Evolutionary conservation across 2,329 filamentous ascomycete genomes (phyloP).

Genomic region (Cordyceps fumosorosea): DNA sequence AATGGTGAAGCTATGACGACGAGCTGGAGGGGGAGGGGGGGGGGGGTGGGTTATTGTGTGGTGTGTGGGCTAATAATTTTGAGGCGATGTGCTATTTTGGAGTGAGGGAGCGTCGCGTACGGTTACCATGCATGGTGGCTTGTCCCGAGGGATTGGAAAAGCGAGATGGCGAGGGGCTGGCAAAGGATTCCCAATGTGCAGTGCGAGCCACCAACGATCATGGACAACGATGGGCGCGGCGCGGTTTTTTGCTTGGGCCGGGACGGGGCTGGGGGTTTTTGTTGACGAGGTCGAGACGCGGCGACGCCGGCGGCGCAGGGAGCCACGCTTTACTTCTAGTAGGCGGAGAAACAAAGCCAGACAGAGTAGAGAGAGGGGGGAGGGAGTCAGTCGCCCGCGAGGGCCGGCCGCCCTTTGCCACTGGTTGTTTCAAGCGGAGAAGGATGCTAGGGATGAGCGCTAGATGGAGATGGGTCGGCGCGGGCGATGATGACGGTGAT

Average conservation of each 20-base stretch:
- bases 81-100: neutral
- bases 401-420: constrained; percentile 1
- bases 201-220: neutral
- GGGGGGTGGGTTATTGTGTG: neutral
- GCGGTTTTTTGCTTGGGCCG: neutral
- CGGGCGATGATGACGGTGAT: neutral
- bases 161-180: neutral
- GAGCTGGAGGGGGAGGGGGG: neutral
- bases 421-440: neutral
- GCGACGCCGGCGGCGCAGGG: neutral
- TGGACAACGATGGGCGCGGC: neutral
- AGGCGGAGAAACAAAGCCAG: neutral
- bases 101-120: neutral
- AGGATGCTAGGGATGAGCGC: neutral
- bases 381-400: neutral
- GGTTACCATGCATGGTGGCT: constrained; percentile 12
- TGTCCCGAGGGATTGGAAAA: neutral
- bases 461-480: neutral
- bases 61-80: constrained; percentile 7
- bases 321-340: neutral
- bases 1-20: neutral
- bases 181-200: neutral
- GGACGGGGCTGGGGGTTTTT: neutral
- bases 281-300: neutral
- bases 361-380: neutral